Evolutionary conservation across 768 basidiomycete genomes (phyloP), one percentile per base, ranked within the genome.

Genomic region (Pleurotus cornucopiae): DNA sequence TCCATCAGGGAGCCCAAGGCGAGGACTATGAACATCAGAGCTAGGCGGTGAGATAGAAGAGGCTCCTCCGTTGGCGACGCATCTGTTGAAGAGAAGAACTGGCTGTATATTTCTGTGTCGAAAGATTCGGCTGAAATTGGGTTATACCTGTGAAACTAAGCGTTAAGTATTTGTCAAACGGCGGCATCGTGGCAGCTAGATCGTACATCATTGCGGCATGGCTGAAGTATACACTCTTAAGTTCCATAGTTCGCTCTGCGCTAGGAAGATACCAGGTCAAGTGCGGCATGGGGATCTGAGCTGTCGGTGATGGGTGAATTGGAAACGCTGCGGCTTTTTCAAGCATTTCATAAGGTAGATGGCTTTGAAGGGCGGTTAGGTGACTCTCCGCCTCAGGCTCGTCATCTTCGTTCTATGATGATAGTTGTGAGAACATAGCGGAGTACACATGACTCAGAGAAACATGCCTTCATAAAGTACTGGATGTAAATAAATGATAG

Each of bases 161-260:
- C 9, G 7, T 41, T 30, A n/a, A 38, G 38, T 45, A 49, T 25
- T 41, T 20, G 41, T 30, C 41, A 21, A 45, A 26, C 43, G 7
- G 53, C 13, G 40, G 5, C 30, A 34, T 4, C 6, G 12, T 14
- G 25, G n/a, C 37, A 41, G 23, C 20, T 5, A 48, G 48, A 41
- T 62, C 84, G 69, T 69, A 86, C 86, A 88, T 87, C 86, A 85
- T 88, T 54, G 84, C 80, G 26, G 84, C 88, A 63, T 83, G 78
- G 23, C 76, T 76, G 67, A 76, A 87, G 66, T 85, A 89, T 16
- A 80, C 77, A 16, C 77, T 76, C 21, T 80, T 79, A 39, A 90
- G 70, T 54, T 82, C 78, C n/a, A 78, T 71, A 3, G 89, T 86
- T 56, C 77, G 80, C 30, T 81, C 76, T 2, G 77, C 68, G 11